Evolutionary conservation across 495 filamentous ascomycete genomes (phyloP).

Genomic region (Aspergillus bertholletiae): DNA sequence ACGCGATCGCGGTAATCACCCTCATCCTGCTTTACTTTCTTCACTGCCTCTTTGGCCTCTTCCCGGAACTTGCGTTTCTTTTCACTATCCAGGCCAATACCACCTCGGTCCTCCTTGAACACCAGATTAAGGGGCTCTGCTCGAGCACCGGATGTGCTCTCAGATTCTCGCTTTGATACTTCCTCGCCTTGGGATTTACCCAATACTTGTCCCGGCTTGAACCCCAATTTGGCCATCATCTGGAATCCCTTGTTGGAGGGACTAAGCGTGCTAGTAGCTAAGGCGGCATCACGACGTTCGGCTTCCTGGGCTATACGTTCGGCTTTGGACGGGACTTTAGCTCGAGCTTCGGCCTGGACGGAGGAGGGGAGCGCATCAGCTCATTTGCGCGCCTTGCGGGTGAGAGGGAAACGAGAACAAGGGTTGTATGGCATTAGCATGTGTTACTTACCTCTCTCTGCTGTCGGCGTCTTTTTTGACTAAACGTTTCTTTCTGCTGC

Average conservation of each 20-base stretch:
- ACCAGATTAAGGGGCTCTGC: constrained; percentile 65
- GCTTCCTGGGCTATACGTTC: constrained; percentile 70
- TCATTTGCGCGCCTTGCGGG: background rate
- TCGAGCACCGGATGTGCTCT: constrained; percentile 21
- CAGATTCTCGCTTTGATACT: background rate
- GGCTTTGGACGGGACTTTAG: constrained; percentile 64
- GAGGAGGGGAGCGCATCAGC: background rate
- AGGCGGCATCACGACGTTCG: constrained; percentile 67
- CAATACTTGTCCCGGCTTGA: constrained; percentile 66
- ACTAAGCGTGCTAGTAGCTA: constrained; percentile 64
- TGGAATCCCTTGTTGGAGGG: constrained; percentile 74
- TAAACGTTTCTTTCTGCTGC: constrained; percentile 50
- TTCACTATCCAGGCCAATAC: constrained; percentile 80
- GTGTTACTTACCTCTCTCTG: constrained; percentile 46
- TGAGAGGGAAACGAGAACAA: background rate
- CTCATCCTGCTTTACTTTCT: constrained; percentile 64
- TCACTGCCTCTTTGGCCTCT: constrained; percentile 53
- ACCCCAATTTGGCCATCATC: constrained; percentile 98
- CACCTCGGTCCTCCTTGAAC: constrained; percentile 77
- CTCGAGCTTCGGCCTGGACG: constrained; percentile 41
- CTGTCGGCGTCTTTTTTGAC: constrained; percentile 52
- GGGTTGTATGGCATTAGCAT: background rate
- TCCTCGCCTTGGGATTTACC: constrained; percentile 44
- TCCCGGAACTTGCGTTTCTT: constrained; percentile 78
- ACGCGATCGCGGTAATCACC: constrained; percentile 74